Conservation (phyloP, 495 filamentous ascomycete species). For the Thermothielavioides terrestris region DNA sequence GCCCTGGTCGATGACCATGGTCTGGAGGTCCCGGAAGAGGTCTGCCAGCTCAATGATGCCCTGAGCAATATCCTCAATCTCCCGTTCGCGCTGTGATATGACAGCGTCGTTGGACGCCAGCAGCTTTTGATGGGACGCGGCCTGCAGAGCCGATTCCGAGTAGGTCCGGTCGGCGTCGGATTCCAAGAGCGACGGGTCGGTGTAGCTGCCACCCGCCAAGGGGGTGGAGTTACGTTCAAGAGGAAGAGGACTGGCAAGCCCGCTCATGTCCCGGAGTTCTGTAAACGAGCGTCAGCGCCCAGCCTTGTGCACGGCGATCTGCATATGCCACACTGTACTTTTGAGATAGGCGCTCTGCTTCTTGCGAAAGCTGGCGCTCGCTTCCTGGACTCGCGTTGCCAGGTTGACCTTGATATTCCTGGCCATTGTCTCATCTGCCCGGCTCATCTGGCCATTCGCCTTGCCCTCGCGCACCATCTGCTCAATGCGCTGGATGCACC, state of each 20-base stretch:
- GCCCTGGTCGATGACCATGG: slow-evolving; percentile 96
- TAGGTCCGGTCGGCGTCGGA: slow-evolving; percentile 86
- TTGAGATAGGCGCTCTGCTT: slow-evolving; percentile 95
- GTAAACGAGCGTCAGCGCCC: slow-evolving; percentile 6
- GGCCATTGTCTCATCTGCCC: slow-evolving; percentile 88
- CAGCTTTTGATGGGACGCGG: slow-evolving; percentile 51
- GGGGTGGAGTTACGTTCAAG: slow-evolving; percentile 55
- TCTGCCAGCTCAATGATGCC: slow-evolving; percentile 95
- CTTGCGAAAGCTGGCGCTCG: slow-evolving; percentile 86
- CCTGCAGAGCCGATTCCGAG: slow-evolving; percentile 80
- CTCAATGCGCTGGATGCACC: slow-evolving; percentile 77
- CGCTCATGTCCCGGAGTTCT: slow-evolving; percentile 76
- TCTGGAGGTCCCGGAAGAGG: slow-evolving; percentile 91
- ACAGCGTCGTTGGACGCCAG: slow-evolving; percentile 70
- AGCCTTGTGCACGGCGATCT: neutral
- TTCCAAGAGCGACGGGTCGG: slow-evolving; percentile 75
- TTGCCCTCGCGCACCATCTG: slow-evolving; percentile 70
- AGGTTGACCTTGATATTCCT: slow-evolving; percentile 90
- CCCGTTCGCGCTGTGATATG: slow-evolving; percentile 88
- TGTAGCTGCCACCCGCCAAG: slow-evolving; percentile 28
- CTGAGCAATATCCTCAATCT: slow-evolving; percentile 95
- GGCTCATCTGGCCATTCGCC: slow-evolving; percentile 56
- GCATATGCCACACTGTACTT: slow-evolving; percentile 48
- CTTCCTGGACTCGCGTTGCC: slow-evolving; percentile 80
- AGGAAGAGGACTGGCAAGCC: slow-evolving; percentile 31